These are phyloP conservation scores for Discostella pseudostelligera DNA, from an alignment of 108 stramenopile genomes.

Conservation along the genomic window DNA sequence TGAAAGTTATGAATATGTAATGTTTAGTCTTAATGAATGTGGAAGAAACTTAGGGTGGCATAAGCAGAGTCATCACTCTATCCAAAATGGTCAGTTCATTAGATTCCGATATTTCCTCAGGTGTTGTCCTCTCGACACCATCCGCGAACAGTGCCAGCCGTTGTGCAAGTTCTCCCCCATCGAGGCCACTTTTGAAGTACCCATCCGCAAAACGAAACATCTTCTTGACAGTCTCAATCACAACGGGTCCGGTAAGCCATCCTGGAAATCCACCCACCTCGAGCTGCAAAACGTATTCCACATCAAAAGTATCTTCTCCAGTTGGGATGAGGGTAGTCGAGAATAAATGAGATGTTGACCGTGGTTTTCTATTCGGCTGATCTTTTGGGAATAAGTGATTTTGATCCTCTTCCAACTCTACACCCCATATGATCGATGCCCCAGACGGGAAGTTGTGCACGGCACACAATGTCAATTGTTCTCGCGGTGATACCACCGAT, in stretches of 20 bases:
- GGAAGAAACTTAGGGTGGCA: constrained; percentile 22
- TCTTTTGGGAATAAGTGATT: constrained; percentile 43
- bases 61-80: constrained; percentile 23
- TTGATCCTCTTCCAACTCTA: constrained; percentile 43
- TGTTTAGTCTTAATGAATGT: background rate
- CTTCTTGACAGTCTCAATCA: constrained; percentile 40
- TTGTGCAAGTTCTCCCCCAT: constrained; percentile 33
- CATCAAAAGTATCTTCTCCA: constrained; percentile 40
- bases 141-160: constrained; percentile 23
- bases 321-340: constrained; percentile 44
- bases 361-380: constrained; percentile 23
- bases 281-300: constrained; percentile 47
- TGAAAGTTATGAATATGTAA: background rate
- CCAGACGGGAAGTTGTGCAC: constrained; percentile 42
- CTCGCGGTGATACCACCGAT: constrained; percentile 42
- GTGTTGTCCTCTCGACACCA: constrained; percentile 1
- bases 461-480: constrained; percentile 53
- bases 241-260: constrained; percentile 44
- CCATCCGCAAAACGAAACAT: constrained; percentile 48
- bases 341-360: constrained; percentile 44
- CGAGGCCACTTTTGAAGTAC: constrained; percentile 37
- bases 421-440: constrained; percentile 43
- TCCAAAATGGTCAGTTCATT: constrained; percentile 19
- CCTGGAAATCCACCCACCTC: constrained; percentile 49
- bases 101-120: background rate